Evolutionary conservation across 1,139 yeast genomes (phyloP).

Genomic region (Debaryomyces fabryi): DNA sequence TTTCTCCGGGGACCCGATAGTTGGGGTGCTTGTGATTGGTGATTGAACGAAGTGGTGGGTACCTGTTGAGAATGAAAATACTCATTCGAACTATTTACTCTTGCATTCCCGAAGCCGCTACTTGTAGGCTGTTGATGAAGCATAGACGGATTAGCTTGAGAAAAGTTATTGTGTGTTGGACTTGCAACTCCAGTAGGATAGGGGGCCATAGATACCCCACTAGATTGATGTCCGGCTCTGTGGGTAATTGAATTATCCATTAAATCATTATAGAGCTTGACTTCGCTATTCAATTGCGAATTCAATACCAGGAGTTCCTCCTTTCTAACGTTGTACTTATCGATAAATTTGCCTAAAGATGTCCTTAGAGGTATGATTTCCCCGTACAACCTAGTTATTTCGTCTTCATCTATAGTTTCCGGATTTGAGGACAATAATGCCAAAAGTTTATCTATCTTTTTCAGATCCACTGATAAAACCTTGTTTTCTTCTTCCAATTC

Average conservation of each 20-base stretch:
- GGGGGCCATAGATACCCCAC: slow-evolving; percentile 17
- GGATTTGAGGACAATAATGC: slow-evolving; percentile 55
- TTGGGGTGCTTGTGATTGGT: slow-evolving; percentile 3
- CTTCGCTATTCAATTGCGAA: slow-evolving; percentile 67
- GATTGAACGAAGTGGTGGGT: slow-evolving; percentile 8
- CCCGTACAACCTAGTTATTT: slow-evolving; percentile 61
- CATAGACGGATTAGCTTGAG: background rate
- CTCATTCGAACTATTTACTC: slow-evolving; percentile 5
- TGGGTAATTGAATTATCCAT: slow-evolving; percentile 53
- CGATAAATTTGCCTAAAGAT: slow-evolving; percentile 69
- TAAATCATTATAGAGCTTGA: slow-evolving; percentile 67
- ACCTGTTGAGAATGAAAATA: background rate
- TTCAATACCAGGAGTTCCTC: slow-evolving; percentile 76
- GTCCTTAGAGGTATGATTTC: slow-evolving; percentile 74
- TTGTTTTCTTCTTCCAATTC: slow-evolving; percentile 36
- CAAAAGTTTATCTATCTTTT: slow-evolving; percentile 65
- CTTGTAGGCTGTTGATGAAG: slow-evolving; percentile 38
- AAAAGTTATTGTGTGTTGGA: background rate
- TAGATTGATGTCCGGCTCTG: slow-evolving; percentile 20
- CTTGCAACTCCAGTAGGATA: slow-evolving; percentile 20
- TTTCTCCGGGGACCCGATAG: slow-evolving; percentile 4
- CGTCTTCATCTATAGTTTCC: slow-evolving; percentile 37
- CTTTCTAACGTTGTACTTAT: slow-evolving; percentile 71
- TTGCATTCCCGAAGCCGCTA: slow-evolving; percentile 41
- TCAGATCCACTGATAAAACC: slow-evolving; percentile 33